Evolutionary conservation across 2,329 filamentous ascomycete species (phyloP).

Genomic region (Diaporthe sp.): DNA sequence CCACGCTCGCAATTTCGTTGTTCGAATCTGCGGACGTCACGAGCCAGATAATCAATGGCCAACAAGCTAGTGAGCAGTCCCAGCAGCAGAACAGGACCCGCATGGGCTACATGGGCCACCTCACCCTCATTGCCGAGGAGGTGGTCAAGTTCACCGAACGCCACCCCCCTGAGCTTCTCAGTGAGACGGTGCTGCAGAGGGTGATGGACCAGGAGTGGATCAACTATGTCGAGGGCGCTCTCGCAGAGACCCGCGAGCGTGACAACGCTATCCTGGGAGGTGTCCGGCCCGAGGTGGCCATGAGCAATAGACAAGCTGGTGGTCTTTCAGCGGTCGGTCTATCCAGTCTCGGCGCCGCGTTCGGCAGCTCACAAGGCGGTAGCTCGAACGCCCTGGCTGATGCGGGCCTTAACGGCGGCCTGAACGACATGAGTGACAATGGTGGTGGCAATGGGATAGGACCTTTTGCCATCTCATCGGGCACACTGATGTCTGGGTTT

Average conservation of each 20-base stretch:
- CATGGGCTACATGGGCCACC: slow-evolving; percentile 97
- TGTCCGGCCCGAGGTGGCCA: slow-evolving; percentile 88
- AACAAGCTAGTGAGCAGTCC: slow-evolving; percentile 86
- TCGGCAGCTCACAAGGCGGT: slow-evolving; percentile 42
- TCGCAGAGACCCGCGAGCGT: slow-evolving; percentile 92
- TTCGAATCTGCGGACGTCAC: slow-evolving; percentile 93
- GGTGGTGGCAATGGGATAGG: slow-evolving; percentile 73
- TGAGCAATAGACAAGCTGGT: slow-evolving; percentile 76
- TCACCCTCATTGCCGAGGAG: slow-evolving; percentile 97
- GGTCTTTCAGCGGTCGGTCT: slow-evolving; percentile 61
- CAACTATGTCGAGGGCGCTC: slow-evolving; percentile 90
- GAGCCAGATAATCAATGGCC: slow-evolving; percentile 90
- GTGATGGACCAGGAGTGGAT: slow-evolving; percentile 94
- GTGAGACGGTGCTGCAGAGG: slow-evolving; percentile 84
- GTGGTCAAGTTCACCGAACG: slow-evolving; percentile 98
- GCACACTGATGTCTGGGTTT: slow-evolving; percentile 87
- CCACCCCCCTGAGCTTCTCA: slow-evolving; percentile 88
- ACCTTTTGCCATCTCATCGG: slow-evolving; percentile 77
- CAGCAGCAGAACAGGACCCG: slow-evolving; percentile 87
- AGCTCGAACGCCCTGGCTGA: slow-evolving; percentile 77
- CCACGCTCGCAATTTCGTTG: slow-evolving; percentile 87
- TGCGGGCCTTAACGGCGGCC: slow-evolving; percentile 80
- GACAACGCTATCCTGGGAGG: slow-evolving; percentile 99
- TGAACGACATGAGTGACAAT: slow-evolving; percentile 72
- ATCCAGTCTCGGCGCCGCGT: slow-evolving; percentile 53